A percentile compares a stretch with the other conserved stretches of the same genome.
phyloP scores from a whole-genome alignment of 2,329 filamentous ascomycete species.

The Gliomastix tumulicola region DNA sequence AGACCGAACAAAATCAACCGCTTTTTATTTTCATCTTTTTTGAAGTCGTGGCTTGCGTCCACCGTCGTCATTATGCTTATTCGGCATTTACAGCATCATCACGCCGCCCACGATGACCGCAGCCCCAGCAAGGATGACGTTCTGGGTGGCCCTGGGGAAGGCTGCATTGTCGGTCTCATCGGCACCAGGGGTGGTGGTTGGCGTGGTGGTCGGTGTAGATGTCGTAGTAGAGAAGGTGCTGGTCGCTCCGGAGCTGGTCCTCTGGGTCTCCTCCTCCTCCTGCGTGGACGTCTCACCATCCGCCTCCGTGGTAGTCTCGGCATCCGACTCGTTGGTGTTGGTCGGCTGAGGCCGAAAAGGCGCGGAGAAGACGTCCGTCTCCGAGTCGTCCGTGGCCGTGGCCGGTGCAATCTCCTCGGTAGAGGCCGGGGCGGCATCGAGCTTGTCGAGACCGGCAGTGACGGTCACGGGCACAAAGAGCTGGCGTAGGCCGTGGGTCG shows the following conservation, averaged over 20 bases:
- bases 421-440: conserved; percentile 8
- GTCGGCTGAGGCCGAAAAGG: conserved; percentile 7
- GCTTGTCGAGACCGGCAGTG: conserved; percentile 28
- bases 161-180: no score
- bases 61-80: no score
- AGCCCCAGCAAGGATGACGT: no score
- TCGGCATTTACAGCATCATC: no score
- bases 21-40: no score
- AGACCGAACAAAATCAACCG: no score
- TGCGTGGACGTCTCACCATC: background rate
- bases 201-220: background rate
- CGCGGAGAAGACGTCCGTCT: conserved; percentile 3
- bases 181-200: background rate
- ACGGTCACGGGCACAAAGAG: conserved; percentile 22
- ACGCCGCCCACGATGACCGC: no score
- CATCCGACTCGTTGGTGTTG: conserved; percentile 9
- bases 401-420: conserved; percentile 3
- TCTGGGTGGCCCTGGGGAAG: no score
- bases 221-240: background rate
- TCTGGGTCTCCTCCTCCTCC: background rate
- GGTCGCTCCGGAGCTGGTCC: background rate
- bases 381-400: no score
- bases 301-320: conserved; percentile 9
- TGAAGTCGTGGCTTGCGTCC: no score
- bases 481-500: background rate